Conservation (phyloP, 768 basidiomycete genomes). For the Tricholoma saponaceum region DNA sequence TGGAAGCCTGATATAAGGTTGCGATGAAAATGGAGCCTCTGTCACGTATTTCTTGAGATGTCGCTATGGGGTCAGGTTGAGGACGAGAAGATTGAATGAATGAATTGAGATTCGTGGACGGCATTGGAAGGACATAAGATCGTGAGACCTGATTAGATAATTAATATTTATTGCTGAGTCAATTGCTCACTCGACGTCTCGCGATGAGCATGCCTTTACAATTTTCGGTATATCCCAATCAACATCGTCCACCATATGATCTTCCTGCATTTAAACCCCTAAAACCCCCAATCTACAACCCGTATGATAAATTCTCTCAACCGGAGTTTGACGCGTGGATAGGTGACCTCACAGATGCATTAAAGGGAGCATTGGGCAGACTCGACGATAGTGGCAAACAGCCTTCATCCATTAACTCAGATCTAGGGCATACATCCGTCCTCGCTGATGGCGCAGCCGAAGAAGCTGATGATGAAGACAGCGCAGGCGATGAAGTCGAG, state of each 20-base stretch:
- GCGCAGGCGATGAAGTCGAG: constrained; percentile 31
- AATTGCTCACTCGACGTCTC: not conserved
- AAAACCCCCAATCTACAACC: constrained; percentile 59
- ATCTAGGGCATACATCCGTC: constrained; percentile 2
- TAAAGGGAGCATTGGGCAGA: constrained; percentile 55
- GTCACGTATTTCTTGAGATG: constrained; percentile 75
- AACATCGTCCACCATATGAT: constrained; percentile 5
- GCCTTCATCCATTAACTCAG: constrained; percentile 11
- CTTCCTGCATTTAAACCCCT: constrained; percentile 13
- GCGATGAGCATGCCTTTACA: not conserved
- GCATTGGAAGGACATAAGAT: not conserved
- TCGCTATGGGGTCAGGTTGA: constrained; percentile 41
- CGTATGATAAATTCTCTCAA: constrained; percentile 69
- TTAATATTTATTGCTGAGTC: not conserved
- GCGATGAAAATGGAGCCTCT: constrained; percentile 71
- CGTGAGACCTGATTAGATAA: not conserved
- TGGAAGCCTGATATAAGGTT: constrained; percentile 51
- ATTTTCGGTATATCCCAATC: constrained; percentile 1
- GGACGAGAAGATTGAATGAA: constrained; percentile 47
- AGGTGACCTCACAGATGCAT: constrained; percentile 51
- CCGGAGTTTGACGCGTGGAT: constrained; percentile 72
- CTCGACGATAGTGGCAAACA: constrained; percentile 26
- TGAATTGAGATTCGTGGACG: constrained; percentile 37
- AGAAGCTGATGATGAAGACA: constrained; percentile 13
- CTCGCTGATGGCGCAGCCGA: constrained; percentile 15